A percentile compares a stretch with the other conserved stretches of the same genome.
Evolutionary conservation across 768 basidiomycete species (phyloP).

Genomic region (Pisolithus albus): DNA sequence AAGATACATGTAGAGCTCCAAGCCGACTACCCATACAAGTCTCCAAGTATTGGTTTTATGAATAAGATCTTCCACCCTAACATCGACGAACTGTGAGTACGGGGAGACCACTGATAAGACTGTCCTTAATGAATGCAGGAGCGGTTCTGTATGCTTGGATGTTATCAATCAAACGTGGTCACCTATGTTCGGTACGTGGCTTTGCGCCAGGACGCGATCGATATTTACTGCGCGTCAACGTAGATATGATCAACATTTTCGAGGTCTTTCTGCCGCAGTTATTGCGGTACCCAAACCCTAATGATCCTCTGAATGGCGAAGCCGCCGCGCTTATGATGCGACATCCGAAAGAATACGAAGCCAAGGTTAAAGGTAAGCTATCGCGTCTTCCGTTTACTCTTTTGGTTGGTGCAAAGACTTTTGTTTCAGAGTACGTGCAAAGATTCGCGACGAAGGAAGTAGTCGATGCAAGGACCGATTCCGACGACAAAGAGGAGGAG

Average conservation of each 20-base stretch:
- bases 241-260: constrained; percentile 99
- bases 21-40: constrained; percentile 98
- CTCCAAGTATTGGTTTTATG: constrained; percentile 98
- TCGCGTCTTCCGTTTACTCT: not conserved
- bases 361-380: constrained; percentile 78
- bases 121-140: constrained; percentile 40
- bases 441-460: constrained; percentile 89
- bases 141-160: constrained; percentile 96
- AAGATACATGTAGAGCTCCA: constrained; percentile 99
- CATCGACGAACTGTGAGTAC: constrained; percentile 90
- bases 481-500: constrained; percentile 58
- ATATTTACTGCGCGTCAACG: constrained; percentile 1
- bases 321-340: constrained; percentile 96
- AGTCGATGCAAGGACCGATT: constrained; percentile 63
- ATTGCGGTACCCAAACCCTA: constrained; percentile 95
- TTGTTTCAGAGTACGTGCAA: constrained; percentile 82
- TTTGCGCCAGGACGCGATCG: not conserved
- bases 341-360: constrained; percentile 92
- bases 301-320: constrained; percentile 96
- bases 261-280: constrained; percentile 97
- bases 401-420: constrained; percentile 3
- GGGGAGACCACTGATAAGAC: constrained; percentile 4
- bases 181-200: constrained; percentile 90
- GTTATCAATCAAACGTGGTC: constrained; percentile 99
- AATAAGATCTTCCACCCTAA: constrained; percentile 99